Evolutionary conservation across 257 asterid species (phyloP), one percentile per base, ranked within the genome.

Genomic region (Anisodus acutangulus): DNA sequence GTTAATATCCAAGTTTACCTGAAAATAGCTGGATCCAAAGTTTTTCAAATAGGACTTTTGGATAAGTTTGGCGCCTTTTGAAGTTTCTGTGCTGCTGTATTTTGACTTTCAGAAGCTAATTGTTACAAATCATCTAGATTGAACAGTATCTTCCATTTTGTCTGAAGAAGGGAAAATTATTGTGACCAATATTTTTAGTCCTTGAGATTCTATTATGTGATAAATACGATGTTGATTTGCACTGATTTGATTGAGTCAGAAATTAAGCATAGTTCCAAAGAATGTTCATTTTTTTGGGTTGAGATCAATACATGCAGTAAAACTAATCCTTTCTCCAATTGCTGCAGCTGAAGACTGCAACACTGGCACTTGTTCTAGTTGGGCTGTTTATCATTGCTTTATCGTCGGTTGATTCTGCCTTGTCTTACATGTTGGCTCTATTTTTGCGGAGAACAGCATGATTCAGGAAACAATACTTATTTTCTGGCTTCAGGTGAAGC

Each of bases 321-420:
- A 22, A 53, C 81, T 76, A 76, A 26, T 11, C 45, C 45, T 80
- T 83, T 80, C 55, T 59, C 22, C 80, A 85, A 3, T 85, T 85
- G 70, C 22, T 86, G 91, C 98, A 95, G 99, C 91, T 95, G 87
- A 94, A 93, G 91, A 95, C 98, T 1, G 97, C 99, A n/a, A 88
- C 89, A 49, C 87, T 95, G 88, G 94, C 98, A 62, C 99, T 95
- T 26, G 90, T 89, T 83, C 97, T 94, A 2, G 98, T 94, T 76
- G 99, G 93, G 15, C 43, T 92, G 90, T 94, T 95, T 31, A 91
- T 95, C 53, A 87, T 95, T 81, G 94, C 96, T 67, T 91, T 95
- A 78, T 83, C 95, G 13, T 90, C 98, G 0, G 94, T 95, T 16
- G 99, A 95, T 84, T 93, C 99, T 17, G 94, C 94, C 26, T 85